Percentiles rank a stretch among this genome's conserved stretches.
Evolutionary conservation across 2,329 filamentous ascomycete genomes (phyloP).

Genomic region (Fusarium neocosmosporiellum): DNA sequence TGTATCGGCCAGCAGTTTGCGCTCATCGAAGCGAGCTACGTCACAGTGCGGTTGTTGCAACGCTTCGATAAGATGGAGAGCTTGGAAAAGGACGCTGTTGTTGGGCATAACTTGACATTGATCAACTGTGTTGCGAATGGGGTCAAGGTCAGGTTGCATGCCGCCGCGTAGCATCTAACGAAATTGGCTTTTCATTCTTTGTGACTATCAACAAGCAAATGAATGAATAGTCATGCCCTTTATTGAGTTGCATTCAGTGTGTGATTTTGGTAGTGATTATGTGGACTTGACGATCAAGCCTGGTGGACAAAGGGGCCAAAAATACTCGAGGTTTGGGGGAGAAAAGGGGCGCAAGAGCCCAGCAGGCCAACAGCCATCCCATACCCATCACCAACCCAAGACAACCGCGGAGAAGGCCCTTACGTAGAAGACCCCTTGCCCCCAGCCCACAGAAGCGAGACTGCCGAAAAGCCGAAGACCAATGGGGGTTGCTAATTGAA

Average conservation of each 20-base stretch:
- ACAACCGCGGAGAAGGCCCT: not conserved
- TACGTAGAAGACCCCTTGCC: not conserved
- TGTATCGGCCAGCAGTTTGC: constrained; percentile 47
- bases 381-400: not conserved
- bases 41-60: constrained; percentile 28
- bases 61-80: not conserved
- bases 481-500: not conserved
- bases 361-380: too few species aligned
- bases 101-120: not conserved
- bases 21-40: constrained; percentile 29
- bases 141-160: not conserved
- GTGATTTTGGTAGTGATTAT: not conserved
- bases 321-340: too few species aligned
- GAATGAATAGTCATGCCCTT: not conserved
- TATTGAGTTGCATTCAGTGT: not conserved
- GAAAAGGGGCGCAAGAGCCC: too few species aligned
- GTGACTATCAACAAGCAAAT: not conserved
- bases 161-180: not conserved
- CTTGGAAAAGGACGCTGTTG: not conserved
- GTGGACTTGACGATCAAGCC: too few species aligned
- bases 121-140: not conserved
- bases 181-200: not conserved
- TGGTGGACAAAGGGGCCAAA: too few species aligned
- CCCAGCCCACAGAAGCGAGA: not conserved
- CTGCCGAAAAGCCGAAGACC: not conserved